These are phyloP conservation scores for Typha latifolia DNA, from an alignment of 176 grass and related monocot genomes.

Conservation along the genomic window DNA sequence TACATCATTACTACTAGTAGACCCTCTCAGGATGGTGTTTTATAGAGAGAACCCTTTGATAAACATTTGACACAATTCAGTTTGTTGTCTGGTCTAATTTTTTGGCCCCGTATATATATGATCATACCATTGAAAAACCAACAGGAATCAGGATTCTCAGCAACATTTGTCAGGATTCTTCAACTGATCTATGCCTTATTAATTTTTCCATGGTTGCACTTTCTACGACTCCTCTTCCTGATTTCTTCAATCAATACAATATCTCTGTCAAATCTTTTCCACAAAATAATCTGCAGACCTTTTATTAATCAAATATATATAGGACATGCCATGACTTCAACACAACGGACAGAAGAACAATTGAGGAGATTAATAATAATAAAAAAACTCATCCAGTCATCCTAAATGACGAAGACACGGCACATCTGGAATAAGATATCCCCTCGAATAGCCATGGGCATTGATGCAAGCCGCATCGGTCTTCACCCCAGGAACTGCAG, in stretches of 20 bases:
- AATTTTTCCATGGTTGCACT: not conserved
- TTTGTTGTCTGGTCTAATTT: slow-evolving; percentile 30
- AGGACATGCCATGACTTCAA: not conserved
- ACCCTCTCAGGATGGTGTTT: slow-evolving; percentile 8
- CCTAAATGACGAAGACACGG: not conserved
- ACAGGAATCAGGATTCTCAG: too few relatives aligned
- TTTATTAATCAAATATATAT: too few relatives aligned
- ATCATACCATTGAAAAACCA: too few relatives aligned
- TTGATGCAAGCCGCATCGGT: not conserved
- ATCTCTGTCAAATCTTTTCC: too few relatives aligned
- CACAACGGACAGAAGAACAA: not conserved
- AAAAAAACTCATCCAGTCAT: not conserved
- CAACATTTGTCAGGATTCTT: slow-evolving; percentile 1
- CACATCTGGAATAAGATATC: not conserved
- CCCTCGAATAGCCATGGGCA: not conserved
- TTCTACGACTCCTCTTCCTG: too few relatives aligned
- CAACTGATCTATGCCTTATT: not conserved
- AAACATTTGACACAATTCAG: slow-evolving; percentile 31
- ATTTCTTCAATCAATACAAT: too few relatives aligned
- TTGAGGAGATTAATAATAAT: not conserved
- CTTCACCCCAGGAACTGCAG: not conserved
- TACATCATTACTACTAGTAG: slow-evolving; percentile 15
- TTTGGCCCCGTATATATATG: slow-evolving; percentile 21
- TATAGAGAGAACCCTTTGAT: slow-evolving; percentile 17
- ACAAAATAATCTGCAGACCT: too few relatives aligned